Evolutionary conservation across 1,284 basidiomycete species (phyloP).

Genomic region (Thecaphora thlaspeos): DNA sequence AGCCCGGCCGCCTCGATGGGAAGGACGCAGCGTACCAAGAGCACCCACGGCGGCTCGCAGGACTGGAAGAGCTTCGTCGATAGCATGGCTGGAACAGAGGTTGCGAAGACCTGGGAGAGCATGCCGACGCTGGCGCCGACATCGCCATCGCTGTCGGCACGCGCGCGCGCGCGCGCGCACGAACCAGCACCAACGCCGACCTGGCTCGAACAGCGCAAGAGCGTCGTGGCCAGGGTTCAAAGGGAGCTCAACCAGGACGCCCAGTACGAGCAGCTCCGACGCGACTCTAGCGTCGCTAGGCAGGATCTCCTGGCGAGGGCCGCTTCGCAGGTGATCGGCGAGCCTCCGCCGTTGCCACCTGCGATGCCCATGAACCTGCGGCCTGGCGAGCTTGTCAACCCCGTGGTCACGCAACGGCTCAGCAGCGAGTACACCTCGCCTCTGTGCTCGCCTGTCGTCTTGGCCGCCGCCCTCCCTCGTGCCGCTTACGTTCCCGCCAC

Average conservation of each 20-base stretch:
- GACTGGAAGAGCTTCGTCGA: conserved; percentile 50
- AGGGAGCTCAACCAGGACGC: conserved; percentile 50
- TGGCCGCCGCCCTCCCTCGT: too few species aligned
- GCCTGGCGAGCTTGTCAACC: background rate
- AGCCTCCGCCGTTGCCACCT: conserved; percentile 17
- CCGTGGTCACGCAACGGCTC: background rate
- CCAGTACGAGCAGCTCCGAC: conserved; percentile 35
- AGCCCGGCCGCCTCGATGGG: conserved; percentile 31
- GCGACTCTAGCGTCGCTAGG: conserved; percentile 31
- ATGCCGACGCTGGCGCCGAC: conserved; percentile 26
- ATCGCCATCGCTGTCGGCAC: too few species aligned
- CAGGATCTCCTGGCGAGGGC: conserved; percentile 45
- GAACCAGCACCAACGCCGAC: conserved; percentile 6
- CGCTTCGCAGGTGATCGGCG: conserved; percentile 45
- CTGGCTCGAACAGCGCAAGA: conserved; percentile 10
- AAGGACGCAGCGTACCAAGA: conserved; percentile 5
- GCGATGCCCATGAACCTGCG: background rate
- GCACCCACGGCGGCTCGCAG: conserved; percentile 14
- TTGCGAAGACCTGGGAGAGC: conserved; percentile 40
- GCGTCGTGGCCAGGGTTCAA: conserved; percentile 35
- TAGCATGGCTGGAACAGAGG: conserved; percentile 43
- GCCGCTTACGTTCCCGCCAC: background rate
- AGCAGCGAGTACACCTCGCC: background rate
- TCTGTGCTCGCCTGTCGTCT: background rate
- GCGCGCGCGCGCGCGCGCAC: too few species aligned